phyloP scores from a whole-genome alignment of 371 early-diverging fungal genomes.

The Mucor indicus region DNA sequence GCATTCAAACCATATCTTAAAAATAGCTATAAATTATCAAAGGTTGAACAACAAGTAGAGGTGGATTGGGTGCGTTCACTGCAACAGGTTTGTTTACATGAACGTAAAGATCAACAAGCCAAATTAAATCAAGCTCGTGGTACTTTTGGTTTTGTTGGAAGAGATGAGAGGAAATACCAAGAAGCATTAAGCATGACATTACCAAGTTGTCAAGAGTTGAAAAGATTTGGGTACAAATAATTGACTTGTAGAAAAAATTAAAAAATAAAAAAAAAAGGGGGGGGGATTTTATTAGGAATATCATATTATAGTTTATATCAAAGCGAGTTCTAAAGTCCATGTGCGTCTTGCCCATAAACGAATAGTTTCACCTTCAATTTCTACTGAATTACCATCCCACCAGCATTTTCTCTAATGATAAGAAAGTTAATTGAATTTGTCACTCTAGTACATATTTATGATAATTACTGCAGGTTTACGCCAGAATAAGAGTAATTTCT shows the following conservation, averaged over 20 bases:
- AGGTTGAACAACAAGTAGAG: conserved; percentile 43
- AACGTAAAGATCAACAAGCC: conserved; percentile 27
- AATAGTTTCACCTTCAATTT: conserved; percentile 59
- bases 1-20: conserved; percentile 26
- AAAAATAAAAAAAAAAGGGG: neutral
- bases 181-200: conserved; percentile 34
- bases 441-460: neutral
- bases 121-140: conserved; percentile 35
- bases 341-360: conserved; percentile 81
- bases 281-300: neutral
- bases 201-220: conserved; percentile 37
- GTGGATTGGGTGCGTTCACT: conserved; percentile 37
- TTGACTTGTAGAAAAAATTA: neutral
- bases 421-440: neutral
- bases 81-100: conserved; percentile 31
- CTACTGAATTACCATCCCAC: conserved; percentile 81
- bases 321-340: conserved; percentile 69
- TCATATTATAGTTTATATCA: conserved; percentile 4
- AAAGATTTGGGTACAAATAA: conserved; percentile 15
- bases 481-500: conserved; percentile 79
- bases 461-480: conserved; percentile 76
- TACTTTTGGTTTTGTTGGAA: conserved; percentile 29
- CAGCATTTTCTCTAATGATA: conserved; percentile 35
- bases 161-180: conserved; percentile 37
- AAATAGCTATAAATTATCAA: conserved; percentile 26